Base-by-base conservation (phyloP, 139 green algal genomes). In the Dunaliella sp. region DNA sequence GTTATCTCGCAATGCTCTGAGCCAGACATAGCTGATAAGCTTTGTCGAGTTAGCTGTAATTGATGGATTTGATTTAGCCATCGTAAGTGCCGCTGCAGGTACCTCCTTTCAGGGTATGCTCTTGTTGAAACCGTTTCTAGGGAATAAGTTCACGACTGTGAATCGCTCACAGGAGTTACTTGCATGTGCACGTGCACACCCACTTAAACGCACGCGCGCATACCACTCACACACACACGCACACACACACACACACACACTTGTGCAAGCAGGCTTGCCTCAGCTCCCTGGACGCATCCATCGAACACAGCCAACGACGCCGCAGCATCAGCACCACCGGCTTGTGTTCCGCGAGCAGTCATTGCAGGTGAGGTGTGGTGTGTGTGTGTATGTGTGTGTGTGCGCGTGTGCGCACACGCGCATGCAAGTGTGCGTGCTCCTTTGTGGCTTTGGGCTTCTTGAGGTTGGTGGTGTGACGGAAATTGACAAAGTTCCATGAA, bases 321-420 rank as follows among this genome's bases (percentile, higher is more conserved):
- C n/a, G 12, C n/a, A 7, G 3, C 74, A 80, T 80, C n/a, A 34
- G 31, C 24, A 12, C 31, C 36, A 85, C n/a, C n/a, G 38, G 48
- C 83, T 12, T 83, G 78, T 58, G 35, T 83, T n/a, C n/a, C n/a
- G 35, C 78, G 35, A 58, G 35, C 16, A 83, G 25, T 3, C 78
- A 57, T 83, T 7, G 3, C n/a, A 22, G 22, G 22, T 22, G 24
- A 57, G n/a, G n/a, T n/a, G 22, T 32, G 24, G 26, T 83, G 78
- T 58, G 35, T 7, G 26, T 33, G 22, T 28, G 34, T 83, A 22
- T 48, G 78, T 48, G 34, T 83, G 35, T 58, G 33, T 58, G 34
- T 65, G 78, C 16, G 48, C 16, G 48, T 16, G 48, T 16, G 48
- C 48, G 48, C 48, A 65, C 7, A 16, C 48, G 7, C 16, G 48